Conservation (phyloP, 2,329 filamentous ascomycete species). For the Onygenales sp. region DNA sequence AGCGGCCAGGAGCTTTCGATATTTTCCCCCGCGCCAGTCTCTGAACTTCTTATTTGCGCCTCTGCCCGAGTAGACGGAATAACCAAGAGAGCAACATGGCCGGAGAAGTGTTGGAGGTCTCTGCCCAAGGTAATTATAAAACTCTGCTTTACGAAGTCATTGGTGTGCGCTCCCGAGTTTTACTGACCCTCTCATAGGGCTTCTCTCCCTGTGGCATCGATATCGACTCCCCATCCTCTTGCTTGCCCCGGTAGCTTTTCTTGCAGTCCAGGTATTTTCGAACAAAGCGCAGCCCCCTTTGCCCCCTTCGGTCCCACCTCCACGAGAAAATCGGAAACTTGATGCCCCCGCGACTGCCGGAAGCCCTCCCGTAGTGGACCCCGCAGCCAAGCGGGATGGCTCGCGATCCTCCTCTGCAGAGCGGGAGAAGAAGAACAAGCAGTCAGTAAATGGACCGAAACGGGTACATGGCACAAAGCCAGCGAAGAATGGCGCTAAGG, state of each 20-base stretch:
- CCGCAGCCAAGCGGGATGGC: neutral
- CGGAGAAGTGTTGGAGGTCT: neutral
- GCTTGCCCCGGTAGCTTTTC: neutral
- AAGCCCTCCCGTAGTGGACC: neutral
- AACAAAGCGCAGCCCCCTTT: neutral
- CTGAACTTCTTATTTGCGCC: neutral
- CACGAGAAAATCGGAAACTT: neutral
- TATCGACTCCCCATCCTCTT: slow-evolving; percentile 1
- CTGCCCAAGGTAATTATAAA: neutral
- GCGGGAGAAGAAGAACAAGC: neutral
- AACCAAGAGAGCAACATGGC: neutral
- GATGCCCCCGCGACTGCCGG: neutral
- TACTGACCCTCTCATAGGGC: neutral
- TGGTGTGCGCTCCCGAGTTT: neutral
- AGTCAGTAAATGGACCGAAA: slow-evolving; percentile 6
- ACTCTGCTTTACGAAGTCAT: neutral
- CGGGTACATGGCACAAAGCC: slow-evolving; percentile 10
- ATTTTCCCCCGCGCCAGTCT: no score
- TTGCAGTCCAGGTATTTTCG: neutral
- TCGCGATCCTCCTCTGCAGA: slow-evolving; percentile 4
- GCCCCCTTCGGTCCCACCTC: neutral
- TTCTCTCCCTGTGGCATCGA: slow-evolving; percentile 3
- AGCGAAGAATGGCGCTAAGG: slow-evolving; percentile 3
- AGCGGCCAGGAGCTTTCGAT: neutral
- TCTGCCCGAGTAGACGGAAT: neutral